A percentile compares a stretch with the other conserved stretches of the same genome.
Conservation (phyloP, 2,329 filamentous ascomycete genomes). For the Phaeosphaeriaceae sp. region DNA sequence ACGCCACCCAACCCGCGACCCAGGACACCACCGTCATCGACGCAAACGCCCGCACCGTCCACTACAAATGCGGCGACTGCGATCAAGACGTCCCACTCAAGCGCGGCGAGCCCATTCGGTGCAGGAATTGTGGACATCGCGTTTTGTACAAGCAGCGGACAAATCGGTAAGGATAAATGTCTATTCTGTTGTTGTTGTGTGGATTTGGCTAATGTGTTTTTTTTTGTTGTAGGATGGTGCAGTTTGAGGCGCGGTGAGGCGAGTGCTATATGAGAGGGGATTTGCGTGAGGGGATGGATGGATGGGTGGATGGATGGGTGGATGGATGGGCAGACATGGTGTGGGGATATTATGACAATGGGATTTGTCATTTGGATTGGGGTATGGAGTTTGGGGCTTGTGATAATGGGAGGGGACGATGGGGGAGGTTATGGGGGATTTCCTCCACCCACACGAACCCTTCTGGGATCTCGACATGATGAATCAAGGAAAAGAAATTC, state of each 20-base stretch:
- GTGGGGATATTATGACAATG: neutral
- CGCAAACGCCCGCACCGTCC: slow-evolving; percentile 53
- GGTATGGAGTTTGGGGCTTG: too few species aligned
- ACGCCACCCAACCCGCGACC: slow-evolving; percentile 2
- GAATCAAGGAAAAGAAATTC: too few species aligned
- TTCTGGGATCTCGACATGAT: too few species aligned
- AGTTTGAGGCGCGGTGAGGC: slow-evolving; percentile 91
- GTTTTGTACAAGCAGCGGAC: slow-evolving; percentile 98
- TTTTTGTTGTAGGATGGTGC: slow-evolving; percentile 82
- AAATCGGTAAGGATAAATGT: slow-evolving; percentile 79
- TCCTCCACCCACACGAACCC: too few species aligned
- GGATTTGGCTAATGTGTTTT: slow-evolving; percentile 26
- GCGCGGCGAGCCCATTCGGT: slow-evolving; percentile 80
- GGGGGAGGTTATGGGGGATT: neutral
- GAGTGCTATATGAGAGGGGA: too few species aligned
- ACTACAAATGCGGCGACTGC: slow-evolving; percentile 78
- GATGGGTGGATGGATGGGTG: too few species aligned
- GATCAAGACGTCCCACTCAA: slow-evolving; percentile 77
- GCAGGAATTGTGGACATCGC: slow-evolving; percentile 91
- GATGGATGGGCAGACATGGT: neutral
- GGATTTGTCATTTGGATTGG: too few species aligned
- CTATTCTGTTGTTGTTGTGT: neutral
- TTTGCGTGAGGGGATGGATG: neutral
- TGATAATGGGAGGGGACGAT: neutral
- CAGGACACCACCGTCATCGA: slow-evolving; percentile 30